Conservation (phyloP, 2,329 filamentous ascomycete species). For the Alternaria atra region DNA sequence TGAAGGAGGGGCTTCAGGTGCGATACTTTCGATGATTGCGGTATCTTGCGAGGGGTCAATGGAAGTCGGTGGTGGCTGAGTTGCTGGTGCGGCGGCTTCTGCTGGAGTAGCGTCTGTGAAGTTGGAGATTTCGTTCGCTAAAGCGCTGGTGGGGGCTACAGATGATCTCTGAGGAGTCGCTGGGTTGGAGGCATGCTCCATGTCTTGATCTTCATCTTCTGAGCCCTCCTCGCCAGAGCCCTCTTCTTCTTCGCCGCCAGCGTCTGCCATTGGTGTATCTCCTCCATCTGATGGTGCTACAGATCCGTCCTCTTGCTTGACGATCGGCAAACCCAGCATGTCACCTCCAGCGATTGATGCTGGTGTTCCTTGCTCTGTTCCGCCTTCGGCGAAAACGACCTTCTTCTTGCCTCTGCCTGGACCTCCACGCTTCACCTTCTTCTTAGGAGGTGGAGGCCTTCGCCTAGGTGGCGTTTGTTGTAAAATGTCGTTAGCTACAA, state of each 20-base stretch:
- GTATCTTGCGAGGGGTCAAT: constrained; percentile 15
- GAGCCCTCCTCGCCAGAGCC: constrained; percentile 58
- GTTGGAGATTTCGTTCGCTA: constrained; percentile 22
- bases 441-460: constrained; percentile 78
- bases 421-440: constrained; percentile 79
- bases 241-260: constrained; percentile 55
- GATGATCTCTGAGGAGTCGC: constrained; percentile 40
- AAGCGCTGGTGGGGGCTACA: constrained; percentile 14
- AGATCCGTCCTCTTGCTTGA: constrained; percentile 53
- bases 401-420: constrained; percentile 83
- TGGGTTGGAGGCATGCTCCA: constrained; percentile 59
- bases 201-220: constrained; percentile 58
- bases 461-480: constrained; percentile 64
- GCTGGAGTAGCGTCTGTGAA: constrained; percentile 5
- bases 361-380: constrained; percentile 41
- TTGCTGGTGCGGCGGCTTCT: constrained; percentile 7
- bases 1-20: constrained; percentile 7
- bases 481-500: constrained; percentile 60
- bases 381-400: constrained; percentile 66
- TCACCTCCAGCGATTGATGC: constrained; percentile 34
- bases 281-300: constrained; percentile 47
- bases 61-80: constrained; percentile 10
- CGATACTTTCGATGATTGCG: constrained; percentile 13
- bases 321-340: constrained; percentile 34
- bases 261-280: constrained; percentile 55